Evolutionary conservation across 1,139 yeast species (phyloP).

Genomic region (Yamadazyma dendronema): DNA sequence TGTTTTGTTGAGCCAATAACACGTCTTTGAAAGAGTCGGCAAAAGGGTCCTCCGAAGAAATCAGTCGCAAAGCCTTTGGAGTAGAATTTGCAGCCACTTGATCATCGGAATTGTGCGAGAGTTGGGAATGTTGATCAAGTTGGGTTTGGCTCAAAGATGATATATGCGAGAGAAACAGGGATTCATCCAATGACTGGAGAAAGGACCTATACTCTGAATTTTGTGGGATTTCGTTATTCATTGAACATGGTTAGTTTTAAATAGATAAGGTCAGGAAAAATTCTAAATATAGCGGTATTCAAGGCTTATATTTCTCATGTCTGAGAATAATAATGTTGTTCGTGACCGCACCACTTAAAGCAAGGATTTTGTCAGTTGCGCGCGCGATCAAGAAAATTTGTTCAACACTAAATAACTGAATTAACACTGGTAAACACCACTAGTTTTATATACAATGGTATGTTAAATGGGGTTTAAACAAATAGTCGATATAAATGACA

Average conservation of each 20-base stretch:
- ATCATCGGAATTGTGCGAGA: not conserved
- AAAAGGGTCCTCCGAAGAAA: constrained; percentile 34
- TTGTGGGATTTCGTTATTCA: not conserved
- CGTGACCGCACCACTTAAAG: constrained; percentile 1
- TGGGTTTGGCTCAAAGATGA: constrained; percentile 24
- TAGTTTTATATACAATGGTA: not conserved
- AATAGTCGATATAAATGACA: not conserved
- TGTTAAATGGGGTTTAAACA: not conserved
- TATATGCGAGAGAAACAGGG: constrained; percentile 31
- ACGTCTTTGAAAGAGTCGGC: constrained; percentile 36
- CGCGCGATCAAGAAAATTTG: constrained; percentile 1
- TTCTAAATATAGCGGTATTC: too few species aligned
- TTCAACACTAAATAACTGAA: not conserved
- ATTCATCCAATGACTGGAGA: constrained; percentile 33
- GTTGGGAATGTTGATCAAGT: not conserved
- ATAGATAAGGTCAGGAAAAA: too few species aligned
- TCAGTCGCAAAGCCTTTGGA: constrained; percentile 1
- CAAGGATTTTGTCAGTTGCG: not conserved
- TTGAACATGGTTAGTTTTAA: too few species aligned
- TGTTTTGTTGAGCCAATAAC: constrained; percentile 1
- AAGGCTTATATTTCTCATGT: too few species aligned
- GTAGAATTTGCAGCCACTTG: constrained; percentile 3
- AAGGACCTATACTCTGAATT: constrained; percentile 21
- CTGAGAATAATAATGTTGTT: too few species aligned
- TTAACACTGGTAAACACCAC: not conserved